These are phyloP conservation scores for Salix brachista DNA, from an alignment of 345 rosid genomes.

Conservation along the genomic window DNA sequence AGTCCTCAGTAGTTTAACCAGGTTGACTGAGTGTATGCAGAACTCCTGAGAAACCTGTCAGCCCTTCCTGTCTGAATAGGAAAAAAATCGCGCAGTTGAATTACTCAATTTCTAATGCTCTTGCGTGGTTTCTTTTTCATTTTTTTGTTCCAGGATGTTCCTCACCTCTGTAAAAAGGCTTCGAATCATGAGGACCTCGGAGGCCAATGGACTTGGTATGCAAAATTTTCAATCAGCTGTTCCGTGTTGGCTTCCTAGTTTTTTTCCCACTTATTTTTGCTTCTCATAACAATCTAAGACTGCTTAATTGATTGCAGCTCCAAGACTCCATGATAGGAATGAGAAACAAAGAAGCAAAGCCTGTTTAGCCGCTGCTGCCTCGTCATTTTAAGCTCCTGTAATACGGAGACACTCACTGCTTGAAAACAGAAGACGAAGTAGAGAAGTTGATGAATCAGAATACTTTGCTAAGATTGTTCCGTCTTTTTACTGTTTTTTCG, in stretches of 20 bases:
- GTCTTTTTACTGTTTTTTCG: conserved; percentile 14
- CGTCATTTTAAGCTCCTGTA: conserved; percentile 9
- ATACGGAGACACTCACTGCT: conserved; percentile 19
- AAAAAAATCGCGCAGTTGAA: neutral
- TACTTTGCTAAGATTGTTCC: conserved; percentile 24
- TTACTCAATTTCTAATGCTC: neutral
- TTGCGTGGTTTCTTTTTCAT: neutral
- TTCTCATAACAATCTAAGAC: neutral
- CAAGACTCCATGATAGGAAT: conserved; percentile 53
- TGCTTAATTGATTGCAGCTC: conserved; percentile 41
- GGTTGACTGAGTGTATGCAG: neutral
- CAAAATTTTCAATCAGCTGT: neutral
- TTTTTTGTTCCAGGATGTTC: conserved; percentile 24
- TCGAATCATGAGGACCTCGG: conserved; percentile 28
- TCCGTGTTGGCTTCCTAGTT: neutral
- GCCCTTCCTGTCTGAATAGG: neutral
- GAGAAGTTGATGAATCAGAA: conserved; percentile 22
- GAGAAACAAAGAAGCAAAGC: conserved; percentile 58
- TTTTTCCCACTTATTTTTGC: neutral
- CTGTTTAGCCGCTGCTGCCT: conserved; percentile 29
- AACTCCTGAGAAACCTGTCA: neutral
- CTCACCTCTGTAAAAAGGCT: conserved; percentile 24
- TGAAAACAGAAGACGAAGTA: conserved; percentile 26
- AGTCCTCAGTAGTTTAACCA: neutral
- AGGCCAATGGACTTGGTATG: conserved; percentile 30